Evolutionary conservation across 2,329 filamentous ascomycete species (phyloP), one percentile per base, ranked within the genome.

Genomic region (Epichloe elymi): DNA sequence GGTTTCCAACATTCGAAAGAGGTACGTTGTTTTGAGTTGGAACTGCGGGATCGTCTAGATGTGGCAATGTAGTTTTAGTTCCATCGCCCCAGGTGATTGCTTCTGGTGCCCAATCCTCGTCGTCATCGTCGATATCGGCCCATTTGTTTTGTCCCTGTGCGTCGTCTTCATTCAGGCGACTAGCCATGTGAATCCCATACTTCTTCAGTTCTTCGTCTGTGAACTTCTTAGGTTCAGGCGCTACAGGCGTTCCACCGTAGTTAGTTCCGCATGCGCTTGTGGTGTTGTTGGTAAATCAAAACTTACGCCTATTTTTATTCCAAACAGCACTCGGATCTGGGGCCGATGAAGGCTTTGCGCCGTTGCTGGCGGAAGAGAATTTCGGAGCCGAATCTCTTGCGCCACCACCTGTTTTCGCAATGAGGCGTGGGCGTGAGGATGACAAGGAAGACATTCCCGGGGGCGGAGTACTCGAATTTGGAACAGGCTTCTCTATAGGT

Each of bases 81-180:
- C 87, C 87, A 65, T 94, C 88, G 62, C 86, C 86, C 88, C 88
- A 94, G 53, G 86, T 86, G 57, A 93, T 88, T 49, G 85, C 81
- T 56, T 93, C 86, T 2, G 87, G 87, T 14, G 83, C 85, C 85
- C 87, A 91, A 61, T 91, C 86, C 38, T 93, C 88, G 60, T 90
- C 86, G 56, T 93, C 87, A 52, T 93, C 88, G 54, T 93, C 88
- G 54, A 91, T 90, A 61, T 94, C 88, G 23, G 87, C 88, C 88
- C 88, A 94, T 64, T 90, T 91, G 35, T 83, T 81, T 59, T 89
- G 85, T 53, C 86, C 86, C 52, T 80, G 79, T 49, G 74, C 67
- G 62, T 89, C 86, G 57, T 91, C 86, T 47, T 85, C 78, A 56
- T 88, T 83, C 51, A 93, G 71, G 58, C 88, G 82, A 59, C 78